phyloP scores from a whole-genome alignment of 768 basidiomycete genomes.

The Mycena pura region DNA sequence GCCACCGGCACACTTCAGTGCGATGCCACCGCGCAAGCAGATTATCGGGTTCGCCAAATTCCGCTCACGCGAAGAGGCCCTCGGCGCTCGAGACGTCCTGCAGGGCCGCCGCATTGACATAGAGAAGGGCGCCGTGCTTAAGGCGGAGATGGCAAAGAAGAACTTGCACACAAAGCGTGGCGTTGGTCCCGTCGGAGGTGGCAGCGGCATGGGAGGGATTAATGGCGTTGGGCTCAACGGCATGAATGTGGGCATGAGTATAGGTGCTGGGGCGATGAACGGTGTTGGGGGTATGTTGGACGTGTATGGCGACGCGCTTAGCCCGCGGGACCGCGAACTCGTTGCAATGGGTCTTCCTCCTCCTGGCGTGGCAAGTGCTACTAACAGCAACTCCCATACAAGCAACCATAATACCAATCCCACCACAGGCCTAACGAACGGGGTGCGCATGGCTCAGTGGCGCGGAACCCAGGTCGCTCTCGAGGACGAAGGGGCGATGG shows the following conservation, averaged over 20 bases:
- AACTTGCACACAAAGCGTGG: conserved; percentile 96
- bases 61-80: conserved; percentile 82
- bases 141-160: conserved; percentile 99
- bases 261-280: no score
- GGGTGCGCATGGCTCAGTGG: conserved; percentile 28
- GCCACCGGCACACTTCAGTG: conserved; percentile 17
- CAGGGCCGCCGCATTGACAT: conserved; percentile 92
- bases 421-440: conserved; percentile 27
- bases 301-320: conserved; percentile 39
- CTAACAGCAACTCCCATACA: background rate
- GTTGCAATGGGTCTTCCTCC: conserved; percentile 53
- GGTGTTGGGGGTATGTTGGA: no score
- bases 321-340: conserved; percentile 55
- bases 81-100: conserved; percentile 85
- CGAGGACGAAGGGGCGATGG: conserved; percentile 8
- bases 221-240: background rate
- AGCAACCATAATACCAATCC: conserved; percentile 21
- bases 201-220: conserved; percentile 3
- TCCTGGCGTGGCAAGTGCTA: background rate
- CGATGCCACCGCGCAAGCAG: conserved; percentile 80
- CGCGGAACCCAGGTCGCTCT: conserved; percentile 15
- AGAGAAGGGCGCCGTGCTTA: conserved; percentile 90
- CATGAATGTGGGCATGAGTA: background rate
- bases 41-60: conserved; percentile 99
- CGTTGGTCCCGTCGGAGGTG: conserved; percentile 65